Base-by-base conservation (phyloP, 192 early-diverging fungal species). In the Coemansia sp. region DNA sequence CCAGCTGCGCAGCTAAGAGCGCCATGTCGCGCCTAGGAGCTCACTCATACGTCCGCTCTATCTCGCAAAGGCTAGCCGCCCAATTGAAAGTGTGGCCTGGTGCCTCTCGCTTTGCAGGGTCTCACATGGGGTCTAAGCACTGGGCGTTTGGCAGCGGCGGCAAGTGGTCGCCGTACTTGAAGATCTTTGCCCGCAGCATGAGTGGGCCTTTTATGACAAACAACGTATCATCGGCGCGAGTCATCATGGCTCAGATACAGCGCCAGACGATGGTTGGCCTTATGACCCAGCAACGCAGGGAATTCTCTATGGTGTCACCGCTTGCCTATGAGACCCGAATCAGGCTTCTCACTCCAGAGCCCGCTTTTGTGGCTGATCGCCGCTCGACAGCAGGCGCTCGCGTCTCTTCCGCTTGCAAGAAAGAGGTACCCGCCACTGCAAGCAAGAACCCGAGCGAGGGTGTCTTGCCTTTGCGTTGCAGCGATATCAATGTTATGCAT, bases 121-220 rank as follows among this genome's bases (percentile, higher is more conserved):
- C 27, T 7, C 50, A 29, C 15, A 1, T 46, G 23, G 44, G 63
- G 1, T 12, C 59, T 10, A 38, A 70, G 5, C 62, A 39, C 62
- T 68, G 64, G 64, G 79, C 71, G 10, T 82, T 82, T 66, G 72
- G 67, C 12, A 61, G 67, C 12, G 79, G 79, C 53, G 79, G 79
- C 25, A 70, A 55, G 36, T 82, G 79, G 79, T 73, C 75, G 62
- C 80, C 75, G 0, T 82, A 74, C 41, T 32, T 70, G 46, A 66
- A 59, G 17, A 67, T 55, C 1, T 39, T 82, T 62, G 29, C 63
- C 31, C 64, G 62, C 4, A 64, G 45, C 48, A 27, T 82, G 29
- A 61, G 79, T 50, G 58, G 32, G 2, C 57, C 66, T 19, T 77
- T 72, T 41, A 55, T 46, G 2, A 34, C 44, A 23, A 50, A 39